phyloP scores from a whole-genome alignment of 345 rosid species.

The Lepidium didymum region DNA sequence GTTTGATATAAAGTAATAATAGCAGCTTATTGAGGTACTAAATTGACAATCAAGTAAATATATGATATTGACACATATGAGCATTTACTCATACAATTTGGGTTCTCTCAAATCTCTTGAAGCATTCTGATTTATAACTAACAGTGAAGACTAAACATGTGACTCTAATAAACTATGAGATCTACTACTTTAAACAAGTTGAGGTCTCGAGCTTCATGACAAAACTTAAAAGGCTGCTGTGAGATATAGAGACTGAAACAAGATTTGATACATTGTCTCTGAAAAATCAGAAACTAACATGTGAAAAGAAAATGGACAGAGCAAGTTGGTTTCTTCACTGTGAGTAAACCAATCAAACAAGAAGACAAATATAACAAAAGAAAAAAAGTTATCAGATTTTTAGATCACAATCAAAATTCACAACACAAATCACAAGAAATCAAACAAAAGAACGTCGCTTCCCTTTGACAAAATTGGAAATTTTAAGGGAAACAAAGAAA shows the following conservation, averaged over 20 bases:
- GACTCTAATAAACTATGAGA: not conserved
- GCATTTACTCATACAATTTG: not conserved
- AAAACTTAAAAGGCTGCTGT: not conserved
- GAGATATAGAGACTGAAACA: not conserved
- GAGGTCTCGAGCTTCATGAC: constrained; percentile 1
- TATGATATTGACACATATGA: not conserved
- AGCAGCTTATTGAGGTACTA: constrained; percentile 1
- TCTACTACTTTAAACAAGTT: not conserved
- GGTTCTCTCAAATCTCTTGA: not conserved
- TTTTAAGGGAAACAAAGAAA: not conserved
- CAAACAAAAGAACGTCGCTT: constrained; percentile 4
- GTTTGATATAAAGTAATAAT: not conserved
- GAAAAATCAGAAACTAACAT: not conserved
- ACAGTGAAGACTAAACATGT: not conserved
- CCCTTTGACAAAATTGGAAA: not conserved
- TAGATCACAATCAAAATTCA: not conserved
- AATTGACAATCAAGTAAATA: constrained; percentile 11
- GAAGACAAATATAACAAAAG: not conserved
- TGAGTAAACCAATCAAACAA: not conserved
- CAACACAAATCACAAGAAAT: not conserved
- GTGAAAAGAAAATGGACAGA: not conserved
- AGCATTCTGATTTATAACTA: not conserved
- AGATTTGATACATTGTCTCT: constrained; percentile 10
- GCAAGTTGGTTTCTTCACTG: constrained; percentile 6
- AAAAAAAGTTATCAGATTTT: not conserved